A percentile compares a stretch with the other conserved stretches of the same genome.
These are phyloP conservation scores for Thalassiosira mediterranea DNA, from an alignment of 352 stramenopile genomes.

Conservation along the genomic window DNA sequence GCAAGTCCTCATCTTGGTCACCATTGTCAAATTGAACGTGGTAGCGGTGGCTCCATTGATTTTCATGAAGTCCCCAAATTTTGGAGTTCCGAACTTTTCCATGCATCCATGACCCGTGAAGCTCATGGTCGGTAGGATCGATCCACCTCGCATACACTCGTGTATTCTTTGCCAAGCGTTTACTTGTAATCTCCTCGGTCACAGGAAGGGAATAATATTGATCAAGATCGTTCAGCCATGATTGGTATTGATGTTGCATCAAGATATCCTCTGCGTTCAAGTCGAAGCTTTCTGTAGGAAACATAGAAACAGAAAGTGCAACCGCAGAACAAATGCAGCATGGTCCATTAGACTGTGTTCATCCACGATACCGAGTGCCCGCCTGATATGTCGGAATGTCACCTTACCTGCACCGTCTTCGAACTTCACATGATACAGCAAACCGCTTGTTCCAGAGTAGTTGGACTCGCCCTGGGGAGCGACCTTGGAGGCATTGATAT, in stretches of 20 bases:
- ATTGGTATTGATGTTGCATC: constrained; percentile 47
- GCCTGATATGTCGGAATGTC: too few species aligned
- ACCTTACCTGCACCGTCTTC: constrained; percentile 50
- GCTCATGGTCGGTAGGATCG: constrained; percentile 45
- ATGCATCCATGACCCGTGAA: constrained; percentile 46
- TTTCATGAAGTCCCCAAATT: constrained; percentile 1
- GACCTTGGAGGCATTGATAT: constrained; percentile 36
- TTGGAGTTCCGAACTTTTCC: constrained; percentile 33
- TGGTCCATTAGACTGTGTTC: too few species aligned
- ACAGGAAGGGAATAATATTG: constrained; percentile 41
- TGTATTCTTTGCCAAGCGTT: constrained; percentile 25
- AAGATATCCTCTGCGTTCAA: constrained; percentile 52
- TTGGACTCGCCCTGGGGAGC: constrained; percentile 24
- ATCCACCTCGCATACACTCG: constrained; percentile 47
- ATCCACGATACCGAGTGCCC: too few species aligned
- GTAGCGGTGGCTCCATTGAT: constrained; percentile 22
- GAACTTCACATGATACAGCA: constrained; percentile 56
- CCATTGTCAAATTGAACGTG: constrained; percentile 50
- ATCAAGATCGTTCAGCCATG: constrained; percentile 47
- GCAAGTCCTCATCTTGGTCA: constrained; percentile 47
- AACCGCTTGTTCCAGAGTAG: constrained; percentile 15
- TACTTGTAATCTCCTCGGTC: constrained; percentile 3
- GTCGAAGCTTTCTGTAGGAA: constrained; percentile 28
- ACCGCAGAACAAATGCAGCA: too few species aligned
- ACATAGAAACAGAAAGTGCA: too few species aligned